Conservation (phyloP, 805 yeast species). For the Helenozyma baotianmanensis region DNA sequence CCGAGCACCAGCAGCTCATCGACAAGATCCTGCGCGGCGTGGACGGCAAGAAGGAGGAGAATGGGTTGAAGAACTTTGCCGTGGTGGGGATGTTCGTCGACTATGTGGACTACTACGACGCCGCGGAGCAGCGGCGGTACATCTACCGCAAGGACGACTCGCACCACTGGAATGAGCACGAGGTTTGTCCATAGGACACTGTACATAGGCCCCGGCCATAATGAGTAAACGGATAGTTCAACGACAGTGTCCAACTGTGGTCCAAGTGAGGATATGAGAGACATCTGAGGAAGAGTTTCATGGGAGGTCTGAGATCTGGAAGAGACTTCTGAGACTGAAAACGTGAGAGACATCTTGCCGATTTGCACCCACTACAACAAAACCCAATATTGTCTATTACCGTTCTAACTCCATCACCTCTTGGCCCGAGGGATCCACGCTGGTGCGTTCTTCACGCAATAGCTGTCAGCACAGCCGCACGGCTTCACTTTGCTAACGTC, state of each 20-base stretch:
- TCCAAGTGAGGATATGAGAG: too few species aligned
- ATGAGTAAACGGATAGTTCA: too few species aligned
- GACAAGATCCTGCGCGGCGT: constrained; percentile 79
- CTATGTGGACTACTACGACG: constrained; percentile 62
- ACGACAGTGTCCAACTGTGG: too few species aligned
- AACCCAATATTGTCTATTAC: too few species aligned
- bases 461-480: constrained; percentile 39
- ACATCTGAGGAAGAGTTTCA: too few species aligned
- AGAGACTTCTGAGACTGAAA: too few species aligned
- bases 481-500: constrained; percentile 37
- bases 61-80: constrained; percentile 61
- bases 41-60: constrained; percentile 67
- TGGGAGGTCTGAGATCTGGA: too few species aligned
- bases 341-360: too few species aligned
- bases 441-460: constrained; percentile 38
- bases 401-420: too few species aligned
- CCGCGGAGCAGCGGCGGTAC: constrained; percentile 53
- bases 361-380: too few species aligned
- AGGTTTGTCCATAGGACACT: constrained; percentile 74
- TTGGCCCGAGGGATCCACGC: constrained; percentile 48
- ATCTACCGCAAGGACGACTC: constrained; percentile 53
- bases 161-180: constrained; percentile 65
- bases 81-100: constrained; percentile 67
- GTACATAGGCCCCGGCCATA: too few species aligned
- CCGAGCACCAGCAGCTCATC: constrained; percentile 49